Evolutionary conservation across 768 basidiomycete genomes (phyloP), one percentile per base, ranked within the genome.

Genomic region (Serendipita indica): DNA sequence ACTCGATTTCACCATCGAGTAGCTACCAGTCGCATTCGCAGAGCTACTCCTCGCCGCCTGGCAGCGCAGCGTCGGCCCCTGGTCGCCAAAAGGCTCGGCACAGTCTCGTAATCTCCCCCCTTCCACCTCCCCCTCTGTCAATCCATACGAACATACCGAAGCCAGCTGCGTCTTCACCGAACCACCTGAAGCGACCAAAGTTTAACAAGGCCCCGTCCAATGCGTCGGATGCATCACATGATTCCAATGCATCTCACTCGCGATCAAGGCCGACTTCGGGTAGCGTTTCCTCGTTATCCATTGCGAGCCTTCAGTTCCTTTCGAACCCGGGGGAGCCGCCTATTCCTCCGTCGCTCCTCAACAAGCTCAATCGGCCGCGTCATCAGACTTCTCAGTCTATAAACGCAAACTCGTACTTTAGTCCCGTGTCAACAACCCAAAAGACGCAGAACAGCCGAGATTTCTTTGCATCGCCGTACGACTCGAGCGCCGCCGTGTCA

Each of bases 281-380:
- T 16, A 54, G 49, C 25, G n/a, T 28, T 16, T 54, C 49, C 25
- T 54, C 49, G 5, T 28, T 54, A n/a, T 54, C 49, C 22, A 54
- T 54, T 18, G 49, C 49, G 16, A 54, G 49, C 30, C n/a, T 54
- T 7, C 49, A 54, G 49, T 28, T 54, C 16, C 25, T 54, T 16
- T 54, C 49, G n/a, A 33, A 33, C n/a, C 49, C 49, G 10, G 49
- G 49, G 32, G 49, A 54, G 30, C 49, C 49, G 22, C 49, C 49
- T 4, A 54, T 54, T 18, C 49, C 49, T 16, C 49, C 49, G 7
- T 54, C 49, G 4, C 49, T 54, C 32, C 30, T 54, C 22, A 54
- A 27, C 25, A 54, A 54, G 32, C 49, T 54, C 16, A 54, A 54
- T 28, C 20, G 49, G n/a, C 49, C 49, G 10, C 3, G 49, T 22